Evolutionary conservation across 169 alveolate genomes (phyloP).

Genomic region (Plasmodium inui): DNA sequence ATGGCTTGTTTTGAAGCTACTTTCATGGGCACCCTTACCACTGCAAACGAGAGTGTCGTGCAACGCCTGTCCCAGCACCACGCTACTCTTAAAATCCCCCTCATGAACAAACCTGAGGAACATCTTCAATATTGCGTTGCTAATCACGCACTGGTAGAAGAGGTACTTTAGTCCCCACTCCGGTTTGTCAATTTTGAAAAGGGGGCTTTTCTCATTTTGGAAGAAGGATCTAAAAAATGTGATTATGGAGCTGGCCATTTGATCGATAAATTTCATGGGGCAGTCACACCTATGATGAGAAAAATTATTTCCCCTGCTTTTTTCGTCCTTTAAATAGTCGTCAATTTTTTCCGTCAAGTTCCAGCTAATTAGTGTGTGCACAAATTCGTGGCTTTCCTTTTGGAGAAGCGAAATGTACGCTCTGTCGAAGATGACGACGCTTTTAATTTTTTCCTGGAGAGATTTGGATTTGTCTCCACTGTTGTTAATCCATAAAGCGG

Average conservation of each 20-base stretch:
- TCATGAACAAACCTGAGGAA: background rate
- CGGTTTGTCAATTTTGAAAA: conserved; percentile 67
- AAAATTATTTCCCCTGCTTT: background rate
- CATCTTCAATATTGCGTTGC: conserved; percentile 41
- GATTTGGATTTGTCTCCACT: background rate
- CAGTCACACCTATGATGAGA: background rate
- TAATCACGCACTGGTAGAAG: conserved; percentile 59
- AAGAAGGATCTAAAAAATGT: conserved; percentile 56
- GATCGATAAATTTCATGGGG: background rate
- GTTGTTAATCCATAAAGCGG: background rate
- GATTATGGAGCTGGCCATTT: conserved; percentile 40
- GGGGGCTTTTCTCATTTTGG: conserved; percentile 55
- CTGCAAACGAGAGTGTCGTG: background rate
- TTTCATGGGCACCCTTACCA: background rate
- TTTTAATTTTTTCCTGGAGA: conserved; percentile 16
- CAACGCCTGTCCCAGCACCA: conserved; percentile 7
- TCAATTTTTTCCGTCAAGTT: conserved; percentile 45
- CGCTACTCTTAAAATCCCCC: background rate
- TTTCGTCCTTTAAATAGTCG: conserved; percentile 14
- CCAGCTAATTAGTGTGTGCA: conserved; percentile 33
- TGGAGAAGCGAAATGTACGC: conserved; percentile 41
- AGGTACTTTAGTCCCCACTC: conserved; percentile 73
- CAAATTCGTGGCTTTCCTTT: conserved; percentile 62
- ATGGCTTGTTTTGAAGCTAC: background rate
- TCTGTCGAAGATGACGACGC: conserved; percentile 18